phyloP scores from a whole-genome alignment of 441 rosid species.

The Mallotus japonicus region DNA sequence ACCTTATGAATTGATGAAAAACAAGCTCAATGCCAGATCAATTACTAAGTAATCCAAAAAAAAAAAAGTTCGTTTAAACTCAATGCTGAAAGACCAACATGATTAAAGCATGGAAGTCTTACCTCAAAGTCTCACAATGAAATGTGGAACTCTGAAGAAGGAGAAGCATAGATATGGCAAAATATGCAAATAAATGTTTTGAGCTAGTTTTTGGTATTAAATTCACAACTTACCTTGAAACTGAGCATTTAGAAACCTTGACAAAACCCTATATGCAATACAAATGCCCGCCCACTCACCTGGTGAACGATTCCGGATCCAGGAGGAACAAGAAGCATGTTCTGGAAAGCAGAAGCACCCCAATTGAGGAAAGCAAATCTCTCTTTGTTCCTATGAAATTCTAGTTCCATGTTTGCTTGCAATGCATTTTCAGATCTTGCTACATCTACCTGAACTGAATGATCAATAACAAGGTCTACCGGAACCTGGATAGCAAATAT shows the following conservation, averaged over 20 bases:
- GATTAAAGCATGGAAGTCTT: not conserved
- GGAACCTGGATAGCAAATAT: slow-evolving; percentile 63
- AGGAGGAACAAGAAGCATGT: slow-evolving; percentile 98
- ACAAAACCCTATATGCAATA: too few relatives aligned
- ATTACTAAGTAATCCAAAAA: too few relatives aligned
- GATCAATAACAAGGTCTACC: slow-evolving; percentile 95
- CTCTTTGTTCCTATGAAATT: slow-evolving; percentile 93
- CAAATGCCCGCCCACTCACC: slow-evolving; percentile 36
- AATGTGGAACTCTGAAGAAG: too few relatives aligned
- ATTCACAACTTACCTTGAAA: too few relatives aligned
- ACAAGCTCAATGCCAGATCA: slow-evolving; percentile 5
- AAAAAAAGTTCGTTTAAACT: too few relatives aligned
- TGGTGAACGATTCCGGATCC: slow-evolving; percentile 99
- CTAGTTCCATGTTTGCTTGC: slow-evolving; percentile 91
- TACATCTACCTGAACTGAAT: slow-evolving; percentile 98
- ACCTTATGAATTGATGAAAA: slow-evolving; percentile 42
- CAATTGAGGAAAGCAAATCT: slow-evolving; percentile 96
- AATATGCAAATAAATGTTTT: not conserved
- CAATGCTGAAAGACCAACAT: too few relatives aligned
- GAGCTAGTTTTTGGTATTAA: too few relatives aligned
- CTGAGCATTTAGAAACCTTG: too few relatives aligned
- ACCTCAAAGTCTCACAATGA: too few relatives aligned
- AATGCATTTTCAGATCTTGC: slow-evolving; percentile 91
- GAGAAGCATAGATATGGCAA: not conserved
- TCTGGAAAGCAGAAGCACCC: slow-evolving; percentile 89